Conservation (phyloP, 2,329 filamentous ascomycete species). For the Teratosphaeriaceae sp. region DNA sequence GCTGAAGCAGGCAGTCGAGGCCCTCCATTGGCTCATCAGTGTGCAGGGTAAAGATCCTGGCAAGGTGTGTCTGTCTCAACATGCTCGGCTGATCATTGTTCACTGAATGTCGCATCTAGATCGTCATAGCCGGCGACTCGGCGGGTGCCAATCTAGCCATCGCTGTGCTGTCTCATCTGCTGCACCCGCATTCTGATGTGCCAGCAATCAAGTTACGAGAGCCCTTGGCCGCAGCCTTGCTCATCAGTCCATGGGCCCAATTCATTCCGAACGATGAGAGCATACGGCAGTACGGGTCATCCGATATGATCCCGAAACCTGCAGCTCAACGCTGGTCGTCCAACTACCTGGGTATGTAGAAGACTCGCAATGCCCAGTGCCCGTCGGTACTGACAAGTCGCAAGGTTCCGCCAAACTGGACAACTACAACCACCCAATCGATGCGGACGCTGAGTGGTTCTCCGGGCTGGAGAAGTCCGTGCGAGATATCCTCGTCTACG, state of each 20-base stretch:
- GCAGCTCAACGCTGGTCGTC: constrained; percentile 40
- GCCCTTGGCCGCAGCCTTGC: constrained; percentile 44
- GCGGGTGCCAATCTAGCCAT: constrained; percentile 47
- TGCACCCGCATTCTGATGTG: constrained; percentile 52
- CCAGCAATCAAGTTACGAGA: constrained; percentile 33
- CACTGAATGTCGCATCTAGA: constrained; percentile 20
- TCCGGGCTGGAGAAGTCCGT: constrained; percentile 37
- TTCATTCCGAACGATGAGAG: constrained; percentile 42
- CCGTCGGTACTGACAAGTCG: background rate
- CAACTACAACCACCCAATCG: constrained; percentile 48
- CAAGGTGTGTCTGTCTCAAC: constrained; percentile 19
- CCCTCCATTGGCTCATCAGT: constrained; percentile 38
- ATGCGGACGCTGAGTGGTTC: constrained; percentile 50
- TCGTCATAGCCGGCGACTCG: constrained; percentile 48
- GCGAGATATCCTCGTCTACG: constrained; percentile 46
- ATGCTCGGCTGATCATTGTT: background rate
- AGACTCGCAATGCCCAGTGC: no score
- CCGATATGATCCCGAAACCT: constrained; percentile 43
- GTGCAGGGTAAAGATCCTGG: constrained; percentile 28
- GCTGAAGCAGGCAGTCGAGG: constrained; percentile 40
- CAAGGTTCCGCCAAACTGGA: constrained; percentile 28
- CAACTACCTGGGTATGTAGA: constrained; percentile 39
- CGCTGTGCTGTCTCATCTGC: constrained; percentile 43
- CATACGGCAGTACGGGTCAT: constrained; percentile 41
- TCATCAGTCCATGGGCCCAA: constrained; percentile 54